phyloP scores from a whole-genome alignment of 352 stramenopile species.

The Pythium aristosporum region DNA sequence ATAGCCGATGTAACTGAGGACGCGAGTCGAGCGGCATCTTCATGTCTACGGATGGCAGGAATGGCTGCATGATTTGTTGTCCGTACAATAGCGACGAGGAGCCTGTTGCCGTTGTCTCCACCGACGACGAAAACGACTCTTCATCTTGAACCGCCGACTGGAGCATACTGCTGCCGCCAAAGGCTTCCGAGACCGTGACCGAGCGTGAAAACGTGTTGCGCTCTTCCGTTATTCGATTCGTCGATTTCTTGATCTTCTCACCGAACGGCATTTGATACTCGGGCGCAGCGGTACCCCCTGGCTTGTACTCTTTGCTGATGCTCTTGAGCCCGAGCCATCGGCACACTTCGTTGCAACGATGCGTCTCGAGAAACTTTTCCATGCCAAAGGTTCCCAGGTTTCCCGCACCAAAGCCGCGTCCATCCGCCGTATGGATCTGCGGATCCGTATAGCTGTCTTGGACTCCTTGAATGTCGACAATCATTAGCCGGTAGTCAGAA shows the following conservation, averaged over 20 bases:
- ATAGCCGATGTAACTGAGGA: constrained; percentile 10
- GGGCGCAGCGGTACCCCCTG: constrained; percentile 70
- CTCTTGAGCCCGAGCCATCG: constrained; percentile 72
- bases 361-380: constrained; percentile 85
- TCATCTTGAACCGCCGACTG: constrained; percentile 20
- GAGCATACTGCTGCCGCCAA: constrained; percentile 41
- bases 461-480: constrained; percentile 86
- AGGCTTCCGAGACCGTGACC: constrained; percentile 76
- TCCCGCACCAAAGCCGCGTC: constrained; percentile 75
- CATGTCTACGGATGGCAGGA: constrained; percentile 11
- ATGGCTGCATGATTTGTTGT: constrained; percentile 24
- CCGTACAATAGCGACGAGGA: constrained; percentile 37
- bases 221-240: constrained; percentile 77
- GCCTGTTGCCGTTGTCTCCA: constrained; percentile 28
- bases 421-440: constrained; percentile 81
- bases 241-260: constrained; percentile 79
- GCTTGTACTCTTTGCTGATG: constrained; percentile 80
- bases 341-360: constrained; percentile 88
- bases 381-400: constrained; percentile 85
- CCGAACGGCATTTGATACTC: constrained; percentile 81
- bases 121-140: constrained; percentile 20
- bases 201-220: constrained; percentile 80
- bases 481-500: constrained; percentile 83
- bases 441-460: constrained; percentile 84
- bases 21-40: constrained; percentile 12